Base-by-base conservation (phyloP, 2,329 filamentous ascomycete species). In the Meredithiella fracta region DNA sequence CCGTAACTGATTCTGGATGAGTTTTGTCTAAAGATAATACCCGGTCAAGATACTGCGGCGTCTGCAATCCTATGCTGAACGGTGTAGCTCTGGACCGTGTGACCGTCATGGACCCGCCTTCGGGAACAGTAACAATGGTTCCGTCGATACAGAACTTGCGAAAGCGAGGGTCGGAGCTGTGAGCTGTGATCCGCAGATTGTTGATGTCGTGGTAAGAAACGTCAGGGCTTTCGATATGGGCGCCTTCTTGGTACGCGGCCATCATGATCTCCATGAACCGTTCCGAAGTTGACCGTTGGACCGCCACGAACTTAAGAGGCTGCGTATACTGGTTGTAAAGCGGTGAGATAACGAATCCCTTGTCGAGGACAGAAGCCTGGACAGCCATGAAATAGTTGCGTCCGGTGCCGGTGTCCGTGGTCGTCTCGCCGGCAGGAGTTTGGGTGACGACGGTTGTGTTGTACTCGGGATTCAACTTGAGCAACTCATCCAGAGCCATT, bases 101-200 rank as follows among this genome's bases (percentile, higher is more conserved):
- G 0, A 95, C 75, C 58, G 79, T 77, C 67, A 94, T 78, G 73
- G 79, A 83, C 0, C 89, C 89, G 1, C 76, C 80, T 53, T 73
- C 66, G 20, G 85, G 83, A 0, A 95, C 70, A 58, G 79, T 76
- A 2, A 96, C 79, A 63, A 94, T 94, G 54, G 84, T 88, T 2
- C 91, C 91, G 67, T 97, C 91, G n/a, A 97, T 74, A 66, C 91
- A 97, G 14, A 94, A 77, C 64, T 90, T 80, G 59, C 91, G 75
- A 89, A 89, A 96, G 54, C 80, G 72, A 49, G 71, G 72, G n/a
- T 87, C 80, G 15, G 77, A 71, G 63, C 92, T 86, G 1, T 71
- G 60, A 37, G 87, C 80, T 15, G 77, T 74, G 50, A 96, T 79
- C 58, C 70, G 73, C 17, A 95, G 61, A 53, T 77, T 77, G 1